Percentiles rank a stretch among this genome's conserved stretches.
Conservation (phyloP, 257 asterid genomes). For the Gentiana macrophylla region DNA sequence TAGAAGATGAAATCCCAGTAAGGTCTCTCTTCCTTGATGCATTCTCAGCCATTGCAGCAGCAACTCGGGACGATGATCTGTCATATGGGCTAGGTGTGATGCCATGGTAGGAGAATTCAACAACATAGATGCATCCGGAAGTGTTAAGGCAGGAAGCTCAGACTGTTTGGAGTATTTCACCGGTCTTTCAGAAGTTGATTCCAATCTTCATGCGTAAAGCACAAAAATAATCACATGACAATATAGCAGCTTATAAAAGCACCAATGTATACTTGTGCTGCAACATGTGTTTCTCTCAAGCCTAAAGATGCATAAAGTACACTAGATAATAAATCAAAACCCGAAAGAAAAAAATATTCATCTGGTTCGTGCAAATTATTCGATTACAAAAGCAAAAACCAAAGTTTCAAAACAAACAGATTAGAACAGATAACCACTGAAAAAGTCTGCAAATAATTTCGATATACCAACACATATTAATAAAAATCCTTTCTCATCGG, state of each 20-base stretch:
- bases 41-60: constrained; percentile 74
- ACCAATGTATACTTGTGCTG: no score
- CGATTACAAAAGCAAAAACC: no score
- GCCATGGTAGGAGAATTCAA: constrained; percentile 51
- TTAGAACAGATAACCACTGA: no score
- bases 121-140: constrained; percentile 73
- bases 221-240: background rate
- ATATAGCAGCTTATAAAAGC: no score
- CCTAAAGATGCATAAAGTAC: no score
- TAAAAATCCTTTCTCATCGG: no score
- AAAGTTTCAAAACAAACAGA: no score
- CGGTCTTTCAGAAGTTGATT: constrained; percentile 20
- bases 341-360: no score
- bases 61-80: constrained; percentile 73
- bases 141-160: constrained; percentile 35
- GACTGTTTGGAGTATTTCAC: constrained; percentile 15
- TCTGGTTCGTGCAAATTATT: no score
- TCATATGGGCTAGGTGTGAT: constrained; percentile 24
- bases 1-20: constrained; percentile 29
- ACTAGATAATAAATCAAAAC: no score
- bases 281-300: background rate
- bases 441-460: no score
- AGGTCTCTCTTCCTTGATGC: constrained; percentile 61
- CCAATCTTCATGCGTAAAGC: constrained; percentile 22
- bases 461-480: no score